Evolutionary conservation across 108 stramenopile genomes (phyloP), one percentile per base, ranked within the genome.

Genomic region (Nitzschia sp.): DNA sequence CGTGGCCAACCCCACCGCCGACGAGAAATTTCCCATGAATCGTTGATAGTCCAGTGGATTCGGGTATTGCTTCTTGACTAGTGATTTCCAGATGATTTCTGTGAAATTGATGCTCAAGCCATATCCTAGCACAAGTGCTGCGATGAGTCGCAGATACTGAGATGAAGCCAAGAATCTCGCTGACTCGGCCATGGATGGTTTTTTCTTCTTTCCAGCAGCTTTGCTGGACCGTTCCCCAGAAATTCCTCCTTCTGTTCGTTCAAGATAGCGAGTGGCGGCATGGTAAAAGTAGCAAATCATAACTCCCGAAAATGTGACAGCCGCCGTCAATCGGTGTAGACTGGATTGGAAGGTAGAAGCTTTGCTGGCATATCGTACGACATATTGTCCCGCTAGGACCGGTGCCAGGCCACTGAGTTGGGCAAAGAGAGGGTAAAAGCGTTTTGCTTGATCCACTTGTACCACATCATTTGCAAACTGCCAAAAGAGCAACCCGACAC

Each of bases 401-500:
- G 95, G 92, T 10, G 93, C 95, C 34, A 96, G 54, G 42, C 93
- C 92, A 63, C 91, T 90, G 89, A 98, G 86, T 77, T 96, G 97
- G 8, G 95, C 95, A 77, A 98, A 97, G 53, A 97, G 81, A 9
- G 96, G 96, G 65, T 97, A 97, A 77, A 97, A 97, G 41, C 95
- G 73, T 67, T 94, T 91, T 17, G 95, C 95, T 73, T 97, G 94
- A 14, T 84, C 76, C 53, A 98, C 88, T 3, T 85, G 69, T 7
- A 96, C 94, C 40, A 95, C 91, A 68, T 96, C 94, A 76, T 98
- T 98, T 63, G 97, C 97, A 78, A 89, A 96, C 58, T 95, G 94
- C 97, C 97, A 98, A 83, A 98, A 98, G 29, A 98, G 76, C 19
- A 98, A 84, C n/a, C 96, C 96, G n/a, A 97, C 93, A 21, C 89